These are phyloP conservation scores for Colletotrichum camelliae DNA, from an alignment of 2,329 filamentous ascomycete genomes.

Conservation along the genomic window DNA sequence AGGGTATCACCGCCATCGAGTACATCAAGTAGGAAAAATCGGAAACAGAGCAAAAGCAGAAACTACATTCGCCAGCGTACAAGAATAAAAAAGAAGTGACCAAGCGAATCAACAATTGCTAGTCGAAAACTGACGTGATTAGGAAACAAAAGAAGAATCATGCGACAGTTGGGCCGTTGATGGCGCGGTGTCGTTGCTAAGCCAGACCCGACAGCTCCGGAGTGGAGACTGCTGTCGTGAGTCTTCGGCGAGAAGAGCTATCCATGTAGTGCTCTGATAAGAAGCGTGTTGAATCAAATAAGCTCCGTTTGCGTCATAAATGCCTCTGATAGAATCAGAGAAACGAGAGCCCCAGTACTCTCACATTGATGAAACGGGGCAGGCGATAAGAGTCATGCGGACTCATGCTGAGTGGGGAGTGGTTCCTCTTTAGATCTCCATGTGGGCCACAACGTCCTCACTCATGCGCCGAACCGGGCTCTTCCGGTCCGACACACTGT, in stretches of 20 bases:
- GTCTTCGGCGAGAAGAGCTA: not conserved
- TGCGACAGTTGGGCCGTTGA: not conserved
- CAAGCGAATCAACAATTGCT: not conserved
- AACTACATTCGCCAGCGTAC: slow-evolving; percentile 1
- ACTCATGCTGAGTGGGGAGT: slow-evolving; percentile 7
- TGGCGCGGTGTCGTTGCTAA: not conserved
- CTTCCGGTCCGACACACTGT: slow-evolving; percentile 41
- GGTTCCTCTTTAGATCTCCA: slow-evolving; percentile 59
- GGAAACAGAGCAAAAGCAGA: not conserved
- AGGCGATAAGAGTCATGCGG: slow-evolving; percentile 4
- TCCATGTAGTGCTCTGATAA: slow-evolving; percentile 6
- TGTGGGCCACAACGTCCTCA: slow-evolving; percentile 66
- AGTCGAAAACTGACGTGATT: not conserved
- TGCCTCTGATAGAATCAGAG: slow-evolving; percentile 1
- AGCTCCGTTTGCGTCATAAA: slow-evolving; percentile 12
- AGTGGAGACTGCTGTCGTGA: not conserved
- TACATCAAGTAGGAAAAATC: not conserved
- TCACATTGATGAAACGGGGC: slow-evolving; percentile 13
- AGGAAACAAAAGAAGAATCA: not conserved
- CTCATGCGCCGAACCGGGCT: slow-evolving; percentile 61
- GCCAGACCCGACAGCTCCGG: not conserved
- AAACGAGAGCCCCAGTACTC: not conserved
- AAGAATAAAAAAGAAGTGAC: not conserved
- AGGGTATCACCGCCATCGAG: slow-evolving; percentile 16
- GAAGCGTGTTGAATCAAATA: slow-evolving; percentile 13